Evolutionary conservation across 352 stramenopile genomes (phyloP), one percentile per base, ranked within the genome.

Genomic region (Globisporangium recalcitrans): DNA sequence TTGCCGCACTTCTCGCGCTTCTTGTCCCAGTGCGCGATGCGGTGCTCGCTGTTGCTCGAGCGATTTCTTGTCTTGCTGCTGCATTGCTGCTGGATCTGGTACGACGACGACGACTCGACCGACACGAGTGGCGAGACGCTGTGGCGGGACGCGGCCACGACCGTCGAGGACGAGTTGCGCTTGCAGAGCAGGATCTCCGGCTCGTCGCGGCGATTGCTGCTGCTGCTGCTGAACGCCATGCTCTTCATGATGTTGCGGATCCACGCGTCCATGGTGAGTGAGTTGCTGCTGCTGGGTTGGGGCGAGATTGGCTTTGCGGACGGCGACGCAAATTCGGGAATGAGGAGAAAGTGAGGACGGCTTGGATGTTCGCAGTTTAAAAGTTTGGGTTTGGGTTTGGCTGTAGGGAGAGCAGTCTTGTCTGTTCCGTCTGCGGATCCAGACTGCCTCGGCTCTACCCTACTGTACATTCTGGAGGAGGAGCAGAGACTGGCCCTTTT

Each of bases 1-100:
- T 95, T 95, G 60, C 56, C 52, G 74, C 86, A 95, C 70, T 88
- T 88, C 29, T 88, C 78, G 59, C 86, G 86, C 73, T 93, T 93
- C 58, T 88, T 90, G 72, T 95, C 86, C 84, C 86, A 93, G 60
- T 87, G 73, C 24, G 84, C 80, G 56, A 91, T 86, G 63, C 78
- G 78, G 16, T 71, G 58, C 13, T 63, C 27, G 7, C 42, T 74
- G 59, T 91, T 93, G 10, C 36, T 74, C 27, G 27, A 31, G 27
- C 5, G 2, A 66, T 29, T 57, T 36, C 51, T 53, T n/a, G n/a
- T 16, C 7, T 13, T 46, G 38, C 1, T 22, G 38, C 7, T 22
- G 38, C 38, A 2, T 3, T 8, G 38, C 19, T 46, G 38, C 16
- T 44, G 36, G 36, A 61, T 32, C 26, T 42, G 24, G 44, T 31